Base-by-base conservation (phyloP, 306 rosid species). In the Pyrus bretschneideri region DNA sequence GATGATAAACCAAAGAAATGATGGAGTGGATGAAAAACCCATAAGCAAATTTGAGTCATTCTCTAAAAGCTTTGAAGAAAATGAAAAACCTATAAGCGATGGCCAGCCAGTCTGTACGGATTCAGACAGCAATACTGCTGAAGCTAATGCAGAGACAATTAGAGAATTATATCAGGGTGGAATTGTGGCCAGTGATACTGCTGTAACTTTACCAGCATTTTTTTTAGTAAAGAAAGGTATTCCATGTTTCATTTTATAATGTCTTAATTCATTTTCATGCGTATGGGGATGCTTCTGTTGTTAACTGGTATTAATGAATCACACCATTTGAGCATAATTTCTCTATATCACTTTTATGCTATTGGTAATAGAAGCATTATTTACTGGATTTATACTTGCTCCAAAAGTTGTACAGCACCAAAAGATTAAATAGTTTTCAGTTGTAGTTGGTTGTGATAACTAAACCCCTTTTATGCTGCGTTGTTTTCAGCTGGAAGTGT, bases 191-290 rank as follows among this genome's bases (percentile, higher is more conserved):
- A 30, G 65, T 46, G 76, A 22, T 52, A 63, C 49, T 62, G 19
- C 13, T 23, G 44, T 59, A 33, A 46, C 25, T 63, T 45, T 46
- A 3, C 12, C 69, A 25, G 30, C 31, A 67, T n/a, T 60, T 73
- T 30, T 30, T 22, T 11, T 19, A 52, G 57, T 73, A 59, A 35
- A 7, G 25, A 63, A 49, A 42, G 83, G 79, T 80, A 49, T n/a
- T 69, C 18, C 44, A 31, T 65, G 46, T 19, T 17, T 21, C 42
- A 21, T 63, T 63, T 4, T 63, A 7, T 14, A 1, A 6, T 63
- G 7, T 63, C 35, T 9, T 38, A 19, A 31, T 40, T 15, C 18
- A 17, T 38, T 67, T 52, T 29, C 49, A 17, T 17, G 42, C 6
- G 4, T n/a, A 51, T 25, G 3, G 3, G 2, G 42, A 14, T 8